phyloP scores from a whole-genome alignment of 129 eudicot species.

The Sambucus nigra region DNA sequence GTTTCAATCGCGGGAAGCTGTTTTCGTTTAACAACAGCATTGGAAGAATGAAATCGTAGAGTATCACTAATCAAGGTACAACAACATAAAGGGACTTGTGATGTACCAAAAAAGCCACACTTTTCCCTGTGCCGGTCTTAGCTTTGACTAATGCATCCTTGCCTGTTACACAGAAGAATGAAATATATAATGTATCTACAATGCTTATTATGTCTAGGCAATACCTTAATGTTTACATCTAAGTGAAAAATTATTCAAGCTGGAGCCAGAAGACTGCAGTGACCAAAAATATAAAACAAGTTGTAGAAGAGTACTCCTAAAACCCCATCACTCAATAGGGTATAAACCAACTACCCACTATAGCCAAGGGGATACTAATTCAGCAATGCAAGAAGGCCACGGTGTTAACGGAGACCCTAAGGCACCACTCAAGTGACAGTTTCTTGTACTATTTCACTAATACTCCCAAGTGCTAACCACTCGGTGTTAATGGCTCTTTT shows the following conservation, averaged over 20 bases:
- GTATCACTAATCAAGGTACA: slow-evolving; percentile 1
- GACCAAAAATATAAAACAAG: too few species aligned
- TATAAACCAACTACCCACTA: too few species aligned
- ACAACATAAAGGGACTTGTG: slow-evolving; percentile 5
- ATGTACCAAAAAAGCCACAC: slow-evolving; percentile 89
- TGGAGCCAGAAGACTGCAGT: neutral
- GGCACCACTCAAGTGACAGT: too few species aligned
- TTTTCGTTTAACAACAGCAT: slow-evolving; percentile 52
- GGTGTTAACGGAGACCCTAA: too few species aligned
- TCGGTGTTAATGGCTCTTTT: too few species aligned
- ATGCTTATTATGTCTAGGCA: neutral
- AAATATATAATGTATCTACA: slow-evolving; percentile 6
- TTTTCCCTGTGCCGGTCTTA: slow-evolving; percentile 88
- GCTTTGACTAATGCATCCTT: slow-evolving; percentile 93
- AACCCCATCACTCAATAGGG: too few species aligned
- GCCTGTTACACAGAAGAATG: slow-evolving; percentile 27
- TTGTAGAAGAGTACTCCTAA: too few species aligned
- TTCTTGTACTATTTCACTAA: too few species aligned
- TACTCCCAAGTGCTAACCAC: too few species aligned
- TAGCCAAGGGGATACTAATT: too few species aligned
- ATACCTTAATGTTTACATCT: neutral
- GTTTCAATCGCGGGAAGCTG: slow-evolving; percentile 99
- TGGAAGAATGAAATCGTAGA: slow-evolving; percentile 6
- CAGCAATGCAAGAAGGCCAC: too few species aligned
- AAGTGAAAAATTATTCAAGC: neutral